Conservation (phyloP, 768 basidiomycete genomes). For the Suillus brevipes region DNA sequence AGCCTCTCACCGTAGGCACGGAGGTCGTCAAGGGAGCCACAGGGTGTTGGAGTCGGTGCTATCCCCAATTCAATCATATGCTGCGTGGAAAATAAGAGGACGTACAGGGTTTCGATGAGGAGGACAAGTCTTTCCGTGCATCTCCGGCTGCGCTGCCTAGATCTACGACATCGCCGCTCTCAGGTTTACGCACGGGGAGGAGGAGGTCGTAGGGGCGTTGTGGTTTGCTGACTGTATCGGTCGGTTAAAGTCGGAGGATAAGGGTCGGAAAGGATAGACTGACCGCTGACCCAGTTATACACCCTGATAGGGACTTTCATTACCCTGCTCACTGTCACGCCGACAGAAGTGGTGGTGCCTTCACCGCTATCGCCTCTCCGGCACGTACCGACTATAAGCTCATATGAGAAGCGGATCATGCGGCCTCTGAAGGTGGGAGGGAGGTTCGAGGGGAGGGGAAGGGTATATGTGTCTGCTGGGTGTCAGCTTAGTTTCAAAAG, state of each 20-base stretch:
- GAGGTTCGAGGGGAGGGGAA: constrained; percentile 72
- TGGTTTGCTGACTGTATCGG: constrained; percentile 47
- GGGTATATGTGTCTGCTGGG: constrained; percentile 70
- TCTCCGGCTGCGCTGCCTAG: not conserved
- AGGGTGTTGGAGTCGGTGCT: constrained; percentile 8
- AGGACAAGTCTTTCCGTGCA: not conserved
- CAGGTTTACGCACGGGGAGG: constrained; percentile 61
- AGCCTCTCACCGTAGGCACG: constrained; percentile 53
- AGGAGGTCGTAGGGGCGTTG: constrained; percentile 78
- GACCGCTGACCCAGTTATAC: constrained; percentile 85
- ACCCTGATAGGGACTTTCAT: constrained; percentile 92
- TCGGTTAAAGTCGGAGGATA: not conserved
- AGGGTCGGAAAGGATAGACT: constrained; percentile 18
- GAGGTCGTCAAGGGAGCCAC: constrained; percentile 46
- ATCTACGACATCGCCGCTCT: not conserved
- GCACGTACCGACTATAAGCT: constrained; percentile 87
- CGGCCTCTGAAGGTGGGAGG: constrained; percentile 92
- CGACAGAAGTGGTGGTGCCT: constrained; percentile 32
- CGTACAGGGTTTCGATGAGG: constrained; percentile 16
- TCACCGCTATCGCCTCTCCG: constrained; percentile 47
- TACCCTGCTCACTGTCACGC: constrained; percentile 63
- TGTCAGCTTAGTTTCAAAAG: not conserved
- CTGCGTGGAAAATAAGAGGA: constrained; percentile 1
- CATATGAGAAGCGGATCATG: constrained; percentile 82
- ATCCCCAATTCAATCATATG: constrained; percentile 4